Conservation (phyloP, 176 grass and related monocot genomes). For the Panicum miliaceum region DNA sequence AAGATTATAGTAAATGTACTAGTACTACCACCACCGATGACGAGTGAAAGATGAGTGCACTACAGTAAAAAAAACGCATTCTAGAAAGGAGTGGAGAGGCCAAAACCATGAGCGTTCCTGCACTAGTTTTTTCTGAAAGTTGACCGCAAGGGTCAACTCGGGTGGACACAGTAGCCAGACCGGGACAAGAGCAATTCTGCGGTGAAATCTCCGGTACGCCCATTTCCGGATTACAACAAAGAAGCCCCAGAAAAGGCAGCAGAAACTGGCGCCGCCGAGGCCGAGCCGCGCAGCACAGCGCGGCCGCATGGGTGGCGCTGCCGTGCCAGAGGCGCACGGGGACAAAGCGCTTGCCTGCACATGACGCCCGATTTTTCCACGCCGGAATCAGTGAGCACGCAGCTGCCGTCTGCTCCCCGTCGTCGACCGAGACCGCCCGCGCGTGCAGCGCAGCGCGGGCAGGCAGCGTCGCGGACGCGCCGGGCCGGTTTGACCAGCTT, state of each 20-base stretch:
- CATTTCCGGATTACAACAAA: constrained; percentile 22
- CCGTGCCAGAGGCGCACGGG: not conserved
- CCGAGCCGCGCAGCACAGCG: not conserved
- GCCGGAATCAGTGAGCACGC: not conserved
- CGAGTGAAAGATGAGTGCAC: too few relatives aligned
- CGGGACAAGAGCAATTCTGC: not conserved
- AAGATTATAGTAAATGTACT: too few relatives aligned
- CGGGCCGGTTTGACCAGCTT: not conserved
- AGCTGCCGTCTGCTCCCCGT: not conserved
- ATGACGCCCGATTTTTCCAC: not conserved
- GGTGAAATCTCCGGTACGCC: not conserved
- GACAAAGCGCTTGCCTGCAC: constrained; percentile 1
- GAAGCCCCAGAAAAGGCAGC: not conserved
- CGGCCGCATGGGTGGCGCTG: not conserved
- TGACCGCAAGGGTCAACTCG: not conserved
- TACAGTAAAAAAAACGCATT: too few relatives aligned
- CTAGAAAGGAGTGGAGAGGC: not conserved
- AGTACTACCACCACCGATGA: too few relatives aligned
- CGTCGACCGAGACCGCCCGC: not conserved
- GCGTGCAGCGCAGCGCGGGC: not conserved
- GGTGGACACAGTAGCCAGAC: not conserved
- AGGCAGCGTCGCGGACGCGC: not conserved
- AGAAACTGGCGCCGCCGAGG: constrained; percentile 23
- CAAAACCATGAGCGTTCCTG: not conserved
- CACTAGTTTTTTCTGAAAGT: not conserved